Evolutionary conservation across 2,329 filamentous ascomycete species (phyloP).

Genomic region (Botrytis paeoniae): DNA sequence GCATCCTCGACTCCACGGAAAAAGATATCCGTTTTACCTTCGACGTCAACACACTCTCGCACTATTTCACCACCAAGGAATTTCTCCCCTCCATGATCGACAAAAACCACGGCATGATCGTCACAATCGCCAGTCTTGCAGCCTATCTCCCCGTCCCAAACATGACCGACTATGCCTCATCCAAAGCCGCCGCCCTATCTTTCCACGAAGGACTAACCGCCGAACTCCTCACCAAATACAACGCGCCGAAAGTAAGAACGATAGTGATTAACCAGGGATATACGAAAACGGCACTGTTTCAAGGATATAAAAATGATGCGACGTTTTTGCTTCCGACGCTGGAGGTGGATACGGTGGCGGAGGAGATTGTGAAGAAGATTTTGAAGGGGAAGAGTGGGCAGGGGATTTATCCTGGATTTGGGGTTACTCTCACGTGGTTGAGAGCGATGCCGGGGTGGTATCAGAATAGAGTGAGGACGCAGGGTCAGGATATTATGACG

Average conservation of each 20-base stretch:
- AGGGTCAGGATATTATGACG: slow-evolving; percentile 34
- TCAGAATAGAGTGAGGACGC: slow-evolving; percentile 50
- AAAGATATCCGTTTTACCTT: slow-evolving; percentile 64
- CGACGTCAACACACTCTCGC: slow-evolving; percentile 66
- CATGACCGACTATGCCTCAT: slow-evolving; percentile 65
- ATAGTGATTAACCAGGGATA: slow-evolving; percentile 64
- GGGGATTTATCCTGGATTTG: slow-evolving; percentile 52
- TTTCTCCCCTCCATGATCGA: slow-evolving; percentile 65
- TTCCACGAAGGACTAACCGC: slow-evolving; percentile 65
- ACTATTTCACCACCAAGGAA: slow-evolving; percentile 63
- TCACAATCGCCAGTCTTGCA: slow-evolving; percentile 65
- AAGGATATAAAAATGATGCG: slow-evolving; percentile 50
- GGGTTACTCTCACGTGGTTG: slow-evolving; percentile 43
- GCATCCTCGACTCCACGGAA: slow-evolving; percentile 56
- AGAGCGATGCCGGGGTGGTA: slow-evolving; percentile 62
- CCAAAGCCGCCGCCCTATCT: slow-evolving; percentile 62
- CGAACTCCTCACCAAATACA: slow-evolving; percentile 58
- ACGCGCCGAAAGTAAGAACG: slow-evolving; percentile 61
- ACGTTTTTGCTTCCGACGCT: slow-evolving; percentile 53
- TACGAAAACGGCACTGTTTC: slow-evolving; percentile 59
- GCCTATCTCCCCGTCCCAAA: slow-evolving; percentile 58
- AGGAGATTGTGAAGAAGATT: slow-evolving; percentile 59
- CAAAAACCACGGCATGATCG: slow-evolving; percentile 67
- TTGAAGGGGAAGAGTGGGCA: slow-evolving; percentile 55
- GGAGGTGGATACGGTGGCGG: slow-evolving; percentile 61